Conservation (phyloP, 495 filamentous ascomycete genomes). For the Neurospora sp. region DNA sequence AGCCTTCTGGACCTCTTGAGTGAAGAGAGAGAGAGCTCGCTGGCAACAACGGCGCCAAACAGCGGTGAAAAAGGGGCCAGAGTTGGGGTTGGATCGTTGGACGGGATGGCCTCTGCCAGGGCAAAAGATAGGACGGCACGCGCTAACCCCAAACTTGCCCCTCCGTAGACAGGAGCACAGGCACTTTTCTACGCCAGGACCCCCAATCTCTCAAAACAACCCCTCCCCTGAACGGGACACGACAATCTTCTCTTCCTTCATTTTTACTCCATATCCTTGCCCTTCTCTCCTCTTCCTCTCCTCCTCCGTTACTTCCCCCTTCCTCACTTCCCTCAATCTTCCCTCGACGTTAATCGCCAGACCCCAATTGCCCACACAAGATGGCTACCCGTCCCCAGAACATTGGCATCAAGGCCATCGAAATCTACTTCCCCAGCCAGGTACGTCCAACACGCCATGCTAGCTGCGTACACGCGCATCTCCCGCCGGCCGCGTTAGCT, state of each 20-base stretch:
- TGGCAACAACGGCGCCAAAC: neutral
- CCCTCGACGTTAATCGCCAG: neutral
- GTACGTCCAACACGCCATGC: constrained; percentile 39
- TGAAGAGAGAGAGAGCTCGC: neutral
- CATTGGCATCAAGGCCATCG: constrained; percentile 99
- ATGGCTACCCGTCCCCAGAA: constrained; percentile 91
- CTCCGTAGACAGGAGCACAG: neutral
- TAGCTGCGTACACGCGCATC: neutral
- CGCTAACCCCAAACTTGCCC: neutral
- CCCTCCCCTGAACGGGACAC: neutral
- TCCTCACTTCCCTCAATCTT: constrained; percentile 1
- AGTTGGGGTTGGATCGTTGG: neutral
- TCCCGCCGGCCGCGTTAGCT: neutral
- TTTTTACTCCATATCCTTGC: neutral
- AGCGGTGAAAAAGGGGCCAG: neutral
- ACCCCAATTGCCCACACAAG: constrained; percentile 20
- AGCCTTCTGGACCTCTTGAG: neutral
- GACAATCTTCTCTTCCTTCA: neutral
- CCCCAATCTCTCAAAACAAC: neutral
- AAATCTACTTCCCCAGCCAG: constrained; percentile 96
- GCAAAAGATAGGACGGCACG: neutral
- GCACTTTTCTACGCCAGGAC: neutral
- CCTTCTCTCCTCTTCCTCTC: neutral
- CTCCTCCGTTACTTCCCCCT: constrained; percentile 5
- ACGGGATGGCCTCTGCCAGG: neutral